Percentiles rank a stretch among this genome's conserved stretches.
phyloP scores from a whole-genome alignment of 2,329 filamentous ascomycete genomes.

The Trichoderma sp. region DNA sequence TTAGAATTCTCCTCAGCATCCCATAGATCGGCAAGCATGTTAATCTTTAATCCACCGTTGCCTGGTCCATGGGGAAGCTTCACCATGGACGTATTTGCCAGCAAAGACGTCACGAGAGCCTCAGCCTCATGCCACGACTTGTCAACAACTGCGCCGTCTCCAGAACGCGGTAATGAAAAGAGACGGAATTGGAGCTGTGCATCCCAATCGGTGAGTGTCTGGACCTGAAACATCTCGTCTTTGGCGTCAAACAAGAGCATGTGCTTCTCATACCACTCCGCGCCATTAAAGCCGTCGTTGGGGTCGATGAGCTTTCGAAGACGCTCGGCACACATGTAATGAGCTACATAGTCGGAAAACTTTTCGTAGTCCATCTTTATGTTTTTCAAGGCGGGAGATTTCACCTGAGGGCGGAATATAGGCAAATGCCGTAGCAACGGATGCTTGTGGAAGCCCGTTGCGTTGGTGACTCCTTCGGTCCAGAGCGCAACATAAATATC shows the following conservation, averaged over 20 bases:
- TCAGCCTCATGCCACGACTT: conserved; percentile 27
- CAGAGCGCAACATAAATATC: conserved; percentile 38
- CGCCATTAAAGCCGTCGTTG: conserved; percentile 35
- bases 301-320: conserved; percentile 35
- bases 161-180: conserved; percentile 24
- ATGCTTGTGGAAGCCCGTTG: conserved; percentile 33
- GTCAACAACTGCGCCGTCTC: conserved; percentile 22
- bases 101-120: conserved; percentile 30
- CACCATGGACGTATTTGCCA: conserved; percentile 34
- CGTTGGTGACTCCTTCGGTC: conserved; percentile 34
- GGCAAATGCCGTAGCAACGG: conserved; percentile 26
- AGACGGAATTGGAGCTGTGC: conserved; percentile 27
- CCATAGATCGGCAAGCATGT: conserved; percentile 29
- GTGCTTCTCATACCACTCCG: conserved; percentile 34
- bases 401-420: neutral
- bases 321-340: conserved; percentile 33
- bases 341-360: conserved; percentile 32
- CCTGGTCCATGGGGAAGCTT: conserved; percentile 37
- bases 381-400: neutral
- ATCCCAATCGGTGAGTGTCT: neutral
- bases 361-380: conserved; percentile 6
- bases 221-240: conserved; percentile 23
- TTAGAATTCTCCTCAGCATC: conserved; percentile 34
- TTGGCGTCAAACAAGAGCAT: conserved; percentile 29
- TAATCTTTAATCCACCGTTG: conserved; percentile 23